A percentile compares a stretch with the other conserved stretches of the same genome.
These are phyloP conservation scores for Penium margaritaceum DNA, from an alignment of 139 green algal genomes.

Conservation along the genomic window DNA sequence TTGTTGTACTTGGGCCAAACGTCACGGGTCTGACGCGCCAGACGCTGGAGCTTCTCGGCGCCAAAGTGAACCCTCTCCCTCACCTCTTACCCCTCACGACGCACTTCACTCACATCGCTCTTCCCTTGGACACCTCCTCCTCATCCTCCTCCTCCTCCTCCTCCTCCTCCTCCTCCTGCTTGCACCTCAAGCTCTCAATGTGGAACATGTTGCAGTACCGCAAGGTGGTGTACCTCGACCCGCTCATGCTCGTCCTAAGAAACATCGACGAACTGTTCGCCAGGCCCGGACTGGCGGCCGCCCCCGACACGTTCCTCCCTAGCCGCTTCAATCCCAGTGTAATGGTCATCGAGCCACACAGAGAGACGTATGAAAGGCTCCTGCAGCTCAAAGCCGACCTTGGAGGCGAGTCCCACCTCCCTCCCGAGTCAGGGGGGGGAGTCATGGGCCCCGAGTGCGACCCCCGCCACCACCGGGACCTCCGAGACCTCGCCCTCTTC, in stretches of 20 bases:
- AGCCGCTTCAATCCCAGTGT: constrained; percentile 27
- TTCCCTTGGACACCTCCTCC: too few species aligned
- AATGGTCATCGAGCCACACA: constrained; percentile 31
- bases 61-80: constrained; percentile 12
- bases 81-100: background rate
- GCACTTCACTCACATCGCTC: too few species aligned
- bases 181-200: constrained; percentile 15
- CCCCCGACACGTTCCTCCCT: constrained; percentile 27
- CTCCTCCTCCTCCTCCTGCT: too few species aligned
- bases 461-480: too few species aligned
- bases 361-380: background rate
- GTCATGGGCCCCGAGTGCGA: background rate
- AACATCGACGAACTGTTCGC: constrained; percentile 39
- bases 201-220: constrained; percentile 28
- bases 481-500: constrained; percentile 17
- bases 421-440: background rate
- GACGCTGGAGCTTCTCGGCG: constrained; percentile 8
- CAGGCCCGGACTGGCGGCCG: constrained; percentile 17
- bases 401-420: background rate
- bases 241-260: constrained; percentile 26
- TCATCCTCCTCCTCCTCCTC: background rate
- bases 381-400: too few species aligned
- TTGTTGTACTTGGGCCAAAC: constrained; percentile 18
- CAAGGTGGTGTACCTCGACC: constrained; percentile 32
- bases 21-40: constrained; percentile 7